Evolutionary conservation across 768 basidiomycete species (phyloP).

Genomic region (Ramaria sp.): DNA sequence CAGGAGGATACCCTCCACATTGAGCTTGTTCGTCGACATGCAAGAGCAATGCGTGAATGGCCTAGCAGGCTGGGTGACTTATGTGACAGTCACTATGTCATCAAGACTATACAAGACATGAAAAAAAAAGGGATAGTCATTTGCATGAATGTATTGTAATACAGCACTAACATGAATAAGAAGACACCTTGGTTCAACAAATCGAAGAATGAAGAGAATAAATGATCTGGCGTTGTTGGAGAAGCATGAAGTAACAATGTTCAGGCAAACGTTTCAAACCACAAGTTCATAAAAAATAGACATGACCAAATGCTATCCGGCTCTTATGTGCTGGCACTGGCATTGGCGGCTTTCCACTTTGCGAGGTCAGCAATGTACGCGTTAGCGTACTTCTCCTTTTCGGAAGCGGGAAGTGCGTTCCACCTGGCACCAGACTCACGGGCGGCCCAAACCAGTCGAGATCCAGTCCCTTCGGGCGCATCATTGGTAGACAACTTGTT

Average conservation of each 20-base stretch:
- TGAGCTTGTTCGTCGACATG: conserved; percentile 36
- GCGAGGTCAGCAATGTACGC: neutral
- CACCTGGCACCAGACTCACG: conserved; percentile 5
- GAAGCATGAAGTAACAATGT: too few relatives aligned
- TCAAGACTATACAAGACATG: too few relatives aligned
- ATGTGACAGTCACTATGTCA: too few relatives aligned
- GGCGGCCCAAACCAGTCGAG: neutral
- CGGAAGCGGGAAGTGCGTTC: neutral
- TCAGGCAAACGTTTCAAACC: too few relatives aligned
- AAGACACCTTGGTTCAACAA: too few relatives aligned
- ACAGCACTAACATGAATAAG: too few relatives aligned
- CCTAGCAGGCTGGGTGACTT: neutral
- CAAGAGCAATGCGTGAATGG: neutral
- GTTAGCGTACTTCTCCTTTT: conserved; percentile 5
- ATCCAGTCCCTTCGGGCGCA: neutral
- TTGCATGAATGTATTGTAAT: too few relatives aligned
- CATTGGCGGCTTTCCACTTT: neutral
- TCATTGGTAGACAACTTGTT: neutral
- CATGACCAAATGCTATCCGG: too few relatives aligned
- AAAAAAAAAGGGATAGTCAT: too few relatives aligned
- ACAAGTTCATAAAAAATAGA: too few relatives aligned
- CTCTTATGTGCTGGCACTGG: neutral
- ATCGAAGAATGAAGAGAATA: too few relatives aligned
- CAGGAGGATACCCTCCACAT: conserved; percentile 62
- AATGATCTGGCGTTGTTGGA: too few relatives aligned